phyloP scores from a whole-genome alignment of 1,139 yeast genomes.

The Yamadazyma siamensis region DNA sequence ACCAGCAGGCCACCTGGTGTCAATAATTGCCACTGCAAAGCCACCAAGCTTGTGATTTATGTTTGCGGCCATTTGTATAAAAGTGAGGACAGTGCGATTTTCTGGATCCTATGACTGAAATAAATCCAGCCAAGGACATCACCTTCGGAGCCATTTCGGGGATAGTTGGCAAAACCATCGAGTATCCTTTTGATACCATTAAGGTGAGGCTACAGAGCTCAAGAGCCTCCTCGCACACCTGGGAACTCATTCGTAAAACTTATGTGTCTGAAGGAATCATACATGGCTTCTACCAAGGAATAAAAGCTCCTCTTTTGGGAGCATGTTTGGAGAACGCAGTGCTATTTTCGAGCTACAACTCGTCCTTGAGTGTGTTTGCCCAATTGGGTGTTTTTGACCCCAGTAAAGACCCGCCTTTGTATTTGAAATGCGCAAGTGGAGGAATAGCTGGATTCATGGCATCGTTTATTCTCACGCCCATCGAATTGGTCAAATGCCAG shows the following conservation, averaged over 20 bases:
- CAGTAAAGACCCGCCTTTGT: conserved; percentile 19
- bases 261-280: conserved; percentile 62
- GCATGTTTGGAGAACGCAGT: conserved; percentile 78
- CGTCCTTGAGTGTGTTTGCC: conserved; percentile 54
- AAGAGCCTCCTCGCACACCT: conserved; percentile 44
- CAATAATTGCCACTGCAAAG: too few relatives aligned
- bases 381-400: conserved; percentile 18
- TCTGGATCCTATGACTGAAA: conserved; percentile 4
- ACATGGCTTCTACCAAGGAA: conserved; percentile 53
- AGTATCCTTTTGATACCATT: conserved; percentile 89
- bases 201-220: conserved; percentile 82
- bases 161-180: conserved; percentile 77
- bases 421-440: conserved; percentile 57
- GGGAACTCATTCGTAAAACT: conserved; percentile 60
- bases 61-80: background rate
- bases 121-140: conserved; percentile 34
- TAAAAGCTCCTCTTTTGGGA: conserved; percentile 78
- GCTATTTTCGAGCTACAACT: conserved; percentile 55
- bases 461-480: conserved; percentile 82
- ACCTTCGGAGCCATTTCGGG: conserved; percentile 63
- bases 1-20: too few relatives aligned
- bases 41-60: background rate
- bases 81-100: too few relatives aligned
- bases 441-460: conserved; percentile 82
- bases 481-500: conserved; percentile 83